Percentiles rank a stretch among this genome's conserved stretches.
Evolutionary conservation across 2,329 filamentous ascomycete genomes (phyloP).

Genomic region (Beauveria pseudobassiana): DNA sequence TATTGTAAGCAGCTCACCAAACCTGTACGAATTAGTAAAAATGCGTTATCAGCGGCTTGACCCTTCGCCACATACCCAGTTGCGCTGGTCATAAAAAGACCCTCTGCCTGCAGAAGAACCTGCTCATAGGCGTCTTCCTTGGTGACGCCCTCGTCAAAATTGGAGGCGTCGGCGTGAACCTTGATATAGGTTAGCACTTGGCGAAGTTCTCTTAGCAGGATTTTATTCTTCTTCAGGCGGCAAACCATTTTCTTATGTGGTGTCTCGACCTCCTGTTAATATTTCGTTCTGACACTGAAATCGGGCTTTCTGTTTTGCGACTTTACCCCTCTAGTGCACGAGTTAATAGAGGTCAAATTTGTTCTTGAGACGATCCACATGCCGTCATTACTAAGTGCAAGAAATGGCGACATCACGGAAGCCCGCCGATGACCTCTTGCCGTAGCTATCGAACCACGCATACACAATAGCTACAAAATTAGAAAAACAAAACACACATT

Average conservation of each 20-base stretch:
- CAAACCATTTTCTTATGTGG: conserved; percentile 4
- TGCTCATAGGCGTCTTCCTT: conserved; percentile 70
- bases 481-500: too few relatives aligned
- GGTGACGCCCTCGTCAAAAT: conserved; percentile 56
- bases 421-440: too few relatives aligned
- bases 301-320: neutral
- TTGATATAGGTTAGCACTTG: conserved; percentile 20
- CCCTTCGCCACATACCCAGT: conserved; percentile 55
- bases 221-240: neutral
- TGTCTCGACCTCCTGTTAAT: neutral
- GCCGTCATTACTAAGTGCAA: conserved; percentile 7
- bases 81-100: conserved; percentile 64
- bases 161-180: conserved; percentile 76
- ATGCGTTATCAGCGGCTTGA: neutral
- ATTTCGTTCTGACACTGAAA: neutral
- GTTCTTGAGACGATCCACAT: conserved; percentile 6
- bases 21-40: conserved; percentile 12
- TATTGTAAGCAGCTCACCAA: conserved; percentile 15
- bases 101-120: conserved; percentile 61
- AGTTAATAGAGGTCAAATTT: conserved; percentile 1
- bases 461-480: too few relatives aligned
- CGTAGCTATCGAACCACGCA: too few relatives aligned
- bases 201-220: neutral
- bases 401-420: conserved; percentile 8
- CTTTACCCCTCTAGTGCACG: neutral